Conservation (phyloP, 2,329 filamentous ascomycete genomes). For the Cryphonectria carpinicola region DNA sequence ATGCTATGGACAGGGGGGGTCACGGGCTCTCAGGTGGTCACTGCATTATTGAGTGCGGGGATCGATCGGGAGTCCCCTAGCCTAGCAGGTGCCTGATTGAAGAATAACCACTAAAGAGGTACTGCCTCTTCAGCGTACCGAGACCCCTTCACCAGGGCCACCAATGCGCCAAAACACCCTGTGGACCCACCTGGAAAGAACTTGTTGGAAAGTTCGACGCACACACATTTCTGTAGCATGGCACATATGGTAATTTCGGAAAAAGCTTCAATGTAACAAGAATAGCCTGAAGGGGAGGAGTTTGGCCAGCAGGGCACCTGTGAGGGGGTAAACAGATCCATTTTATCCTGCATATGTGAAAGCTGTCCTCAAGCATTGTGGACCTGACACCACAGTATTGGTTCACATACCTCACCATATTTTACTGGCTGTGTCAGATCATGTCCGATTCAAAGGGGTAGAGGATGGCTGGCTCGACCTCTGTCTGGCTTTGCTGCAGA, state of each 20-base stretch:
- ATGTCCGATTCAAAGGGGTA: not conserved
- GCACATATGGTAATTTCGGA: constrained; percentile 3
- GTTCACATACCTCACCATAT: not conserved
- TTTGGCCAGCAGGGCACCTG: no score
- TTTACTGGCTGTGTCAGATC: not conserved
- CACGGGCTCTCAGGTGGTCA: constrained; percentile 20
- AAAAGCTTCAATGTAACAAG: not conserved
- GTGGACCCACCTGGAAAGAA: constrained; percentile 18
- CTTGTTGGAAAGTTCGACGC: constrained; percentile 27
- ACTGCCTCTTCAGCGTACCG: constrained; percentile 19
- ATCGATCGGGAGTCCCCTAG: constrained; percentile 7
- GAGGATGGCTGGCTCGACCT: not conserved
- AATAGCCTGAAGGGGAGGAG: not conserved
- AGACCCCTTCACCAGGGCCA: constrained; percentile 17
- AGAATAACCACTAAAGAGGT: not conserved
- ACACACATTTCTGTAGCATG: constrained; percentile 8
- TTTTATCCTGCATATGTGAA: not conserved
- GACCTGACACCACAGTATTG: not conserved
- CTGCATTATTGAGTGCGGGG: constrained; percentile 25
- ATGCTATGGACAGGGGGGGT: constrained; percentile 15
- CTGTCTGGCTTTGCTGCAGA: not conserved
- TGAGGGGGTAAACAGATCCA: no score
- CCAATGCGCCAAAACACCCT: not conserved
- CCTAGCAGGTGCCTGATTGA: not conserved
- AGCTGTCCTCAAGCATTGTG: constrained; percentile 2